Conservation (phyloP, 176 grass and related monocot genomes). For the Guadua angustifolia region DNA sequence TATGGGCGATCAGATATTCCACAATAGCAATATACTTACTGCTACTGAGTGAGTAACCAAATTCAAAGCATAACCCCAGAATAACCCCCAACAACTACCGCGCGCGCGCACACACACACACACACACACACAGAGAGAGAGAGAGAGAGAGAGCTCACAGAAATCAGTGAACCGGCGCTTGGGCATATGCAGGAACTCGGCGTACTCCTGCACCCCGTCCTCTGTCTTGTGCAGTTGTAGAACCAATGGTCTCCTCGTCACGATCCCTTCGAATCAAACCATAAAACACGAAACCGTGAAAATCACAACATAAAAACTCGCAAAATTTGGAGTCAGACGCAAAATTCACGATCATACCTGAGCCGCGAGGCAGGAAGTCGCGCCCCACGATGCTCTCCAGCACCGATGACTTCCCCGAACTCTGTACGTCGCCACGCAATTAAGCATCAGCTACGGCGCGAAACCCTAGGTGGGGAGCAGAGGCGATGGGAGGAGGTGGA, state of each 20-base stretch:
- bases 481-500: background rate
- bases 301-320: background rate
- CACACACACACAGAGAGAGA: background rate
- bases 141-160: constrained; percentile 37
- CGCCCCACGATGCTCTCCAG: constrained; percentile 94
- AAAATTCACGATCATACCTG: constrained; percentile 49
- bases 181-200: constrained; percentile 81
- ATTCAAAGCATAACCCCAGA: constrained; percentile 14
- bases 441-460: background rate
- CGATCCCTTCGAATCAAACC: constrained; percentile 66
- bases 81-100: constrained; percentile 4
- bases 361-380: constrained; percentile 91
- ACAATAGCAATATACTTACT: background rate
- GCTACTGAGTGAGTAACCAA: background rate
- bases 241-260: constrained; percentile 91
- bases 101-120: background rate
- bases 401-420: constrained; percentile 92
- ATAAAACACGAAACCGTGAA: constrained; percentile 13
- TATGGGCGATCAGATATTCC: background rate
- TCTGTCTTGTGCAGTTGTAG: constrained; percentile 86
- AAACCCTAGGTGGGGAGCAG: constrained; percentile 34
- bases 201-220: constrained; percentile 68
- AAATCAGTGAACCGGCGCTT: constrained; percentile 80
- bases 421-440: constrained; percentile 48
- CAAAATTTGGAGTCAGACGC: background rate